A percentile compares a stretch with the other conserved stretches of the same genome.
Evolutionary conservation across 176 grass and related monocot genomes (phyloP).

Genomic region (Oryza australiensis): DNA sequence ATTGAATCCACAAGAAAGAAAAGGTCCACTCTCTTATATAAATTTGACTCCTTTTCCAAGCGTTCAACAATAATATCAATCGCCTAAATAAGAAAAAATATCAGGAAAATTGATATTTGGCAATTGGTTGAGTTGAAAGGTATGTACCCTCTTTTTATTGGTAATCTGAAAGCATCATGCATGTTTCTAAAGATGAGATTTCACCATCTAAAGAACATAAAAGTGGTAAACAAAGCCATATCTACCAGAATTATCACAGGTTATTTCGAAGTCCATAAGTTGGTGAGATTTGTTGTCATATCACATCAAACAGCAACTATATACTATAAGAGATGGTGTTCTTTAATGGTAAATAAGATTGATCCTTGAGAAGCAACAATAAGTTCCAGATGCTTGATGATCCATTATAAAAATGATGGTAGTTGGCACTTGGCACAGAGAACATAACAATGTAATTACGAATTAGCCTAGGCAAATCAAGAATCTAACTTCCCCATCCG

Average conservation of each 20-base stretch:
- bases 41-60: conserved; percentile 81
- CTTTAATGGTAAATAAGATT: conserved; percentile 1
- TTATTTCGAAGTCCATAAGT: conserved; percentile 16
- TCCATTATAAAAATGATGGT: conserved; percentile 2
- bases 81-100: conserved; percentile 49
- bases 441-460: conserved; percentile 18
- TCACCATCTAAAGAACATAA: background rate
- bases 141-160: conserved; percentile 10
- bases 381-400: background rate
- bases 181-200: conserved; percentile 11
- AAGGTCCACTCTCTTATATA: conserved; percentile 84
- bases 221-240: conserved; percentile 13
- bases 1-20: conserved; percentile 99
- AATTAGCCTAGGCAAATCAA: conserved; percentile 22
- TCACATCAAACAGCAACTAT: background rate
- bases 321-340: background rate
- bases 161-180: conserved; percentile 4
- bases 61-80: conserved; percentile 73
- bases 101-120: conserved; percentile 25
- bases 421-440: conserved; percentile 16
- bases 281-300: background rate
- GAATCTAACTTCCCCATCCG: conserved; percentile 27
- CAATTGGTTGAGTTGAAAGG: conserved; percentile 12
- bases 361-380: background rate
- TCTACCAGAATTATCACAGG: background rate